Conservation (phyloP, 176 grass and related monocot genomes). For the Aechmea fasciata region DNA sequence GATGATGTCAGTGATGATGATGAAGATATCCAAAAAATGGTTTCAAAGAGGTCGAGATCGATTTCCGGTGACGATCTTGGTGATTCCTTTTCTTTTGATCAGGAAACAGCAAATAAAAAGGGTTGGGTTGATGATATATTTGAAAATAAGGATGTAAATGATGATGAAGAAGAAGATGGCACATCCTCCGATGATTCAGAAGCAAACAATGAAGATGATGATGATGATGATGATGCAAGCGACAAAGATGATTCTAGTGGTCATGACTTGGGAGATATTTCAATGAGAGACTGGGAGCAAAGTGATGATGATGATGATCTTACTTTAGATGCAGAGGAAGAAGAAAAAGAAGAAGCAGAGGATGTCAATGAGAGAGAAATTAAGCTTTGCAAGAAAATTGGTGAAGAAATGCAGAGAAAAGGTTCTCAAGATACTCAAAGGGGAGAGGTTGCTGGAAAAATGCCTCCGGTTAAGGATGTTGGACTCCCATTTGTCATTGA, state of each 20-base stretch:
- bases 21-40: slow-evolving; percentile 14
- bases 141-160: slow-evolving; percentile 39
- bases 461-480: slow-evolving; percentile 15
- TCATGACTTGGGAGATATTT: slow-evolving; percentile 13
- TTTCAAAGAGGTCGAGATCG: slow-evolving; percentile 44
- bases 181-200: slow-evolving; percentile 39
- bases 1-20: slow-evolving; percentile 39
- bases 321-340: slow-evolving; percentile 29
- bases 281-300: slow-evolving; percentile 22
- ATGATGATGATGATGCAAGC: background rate
- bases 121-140: slow-evolving; percentile 65
- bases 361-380: slow-evolving; percentile 36
- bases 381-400: slow-evolving; percentile 23
- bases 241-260: slow-evolving; percentile 12
- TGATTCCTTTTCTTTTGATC: slow-evolving; percentile 51
- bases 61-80: slow-evolving; percentile 94
- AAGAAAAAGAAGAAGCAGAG: slow-evolving; percentile 23
- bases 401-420: slow-evolving; percentile 11
- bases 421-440: slow-evolving; percentile 18
- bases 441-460: slow-evolving; percentile 31
- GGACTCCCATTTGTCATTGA: slow-evolving; percentile 86
- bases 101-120: slow-evolving; percentile 34
- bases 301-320: slow-evolving; percentile 31
- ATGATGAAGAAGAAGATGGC: slow-evolving; percentile 33
- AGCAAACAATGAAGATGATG: slow-evolving; percentile 24